Percentiles rank a stretch among this genome's conserved stretches.
phyloP scores from a whole-genome alignment of 371 early-diverging fungal species.

The Fennellomyces sp. region DNA sequence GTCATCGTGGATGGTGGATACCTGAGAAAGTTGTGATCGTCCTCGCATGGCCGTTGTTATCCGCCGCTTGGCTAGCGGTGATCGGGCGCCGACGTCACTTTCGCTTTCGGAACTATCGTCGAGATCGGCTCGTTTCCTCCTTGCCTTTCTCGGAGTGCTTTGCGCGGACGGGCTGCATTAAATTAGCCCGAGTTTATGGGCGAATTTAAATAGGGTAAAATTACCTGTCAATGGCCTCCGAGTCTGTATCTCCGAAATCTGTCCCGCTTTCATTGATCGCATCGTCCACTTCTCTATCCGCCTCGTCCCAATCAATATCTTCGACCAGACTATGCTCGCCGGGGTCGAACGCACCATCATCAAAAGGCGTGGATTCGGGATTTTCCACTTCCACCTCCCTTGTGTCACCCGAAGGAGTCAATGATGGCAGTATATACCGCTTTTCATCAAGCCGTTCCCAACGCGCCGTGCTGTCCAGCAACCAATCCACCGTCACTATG shows the following conservation, averaged over 20 bases:
- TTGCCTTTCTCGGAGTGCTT: constrained; percentile 17
- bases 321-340: constrained; percentile 51
- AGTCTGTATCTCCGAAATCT: constrained; percentile 51
- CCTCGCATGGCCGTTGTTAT: constrained; percentile 20
- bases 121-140: constrained; percentile 25
- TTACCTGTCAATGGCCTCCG: constrained; percentile 33
- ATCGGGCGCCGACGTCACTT: constrained; percentile 17
- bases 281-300: constrained; percentile 63
- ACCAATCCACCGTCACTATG: constrained; percentile 66
- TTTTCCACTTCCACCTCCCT: constrained; percentile 37
- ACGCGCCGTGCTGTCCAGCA: constrained; percentile 58
- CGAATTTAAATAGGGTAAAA: not conserved
- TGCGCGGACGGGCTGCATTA: constrained; percentile 16
- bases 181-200: not conserved
- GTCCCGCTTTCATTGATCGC: constrained; percentile 59
- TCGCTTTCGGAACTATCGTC: constrained; percentile 26
- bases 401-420: constrained; percentile 18
- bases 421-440: constrained; percentile 41
- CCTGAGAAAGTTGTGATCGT: constrained; percentile 38
- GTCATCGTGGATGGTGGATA: constrained; percentile 13
- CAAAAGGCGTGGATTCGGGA: constrained; percentile 35
- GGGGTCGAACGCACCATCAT: constrained; percentile 41
- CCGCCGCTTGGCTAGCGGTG: constrained; percentile 20
- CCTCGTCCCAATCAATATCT: constrained; percentile 58
- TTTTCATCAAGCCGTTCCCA: constrained; percentile 64